Evolutionary conservation across 495 filamentous ascomycete genomes (phyloP).

Genomic region (Trichocladium uniseriatum): DNA sequence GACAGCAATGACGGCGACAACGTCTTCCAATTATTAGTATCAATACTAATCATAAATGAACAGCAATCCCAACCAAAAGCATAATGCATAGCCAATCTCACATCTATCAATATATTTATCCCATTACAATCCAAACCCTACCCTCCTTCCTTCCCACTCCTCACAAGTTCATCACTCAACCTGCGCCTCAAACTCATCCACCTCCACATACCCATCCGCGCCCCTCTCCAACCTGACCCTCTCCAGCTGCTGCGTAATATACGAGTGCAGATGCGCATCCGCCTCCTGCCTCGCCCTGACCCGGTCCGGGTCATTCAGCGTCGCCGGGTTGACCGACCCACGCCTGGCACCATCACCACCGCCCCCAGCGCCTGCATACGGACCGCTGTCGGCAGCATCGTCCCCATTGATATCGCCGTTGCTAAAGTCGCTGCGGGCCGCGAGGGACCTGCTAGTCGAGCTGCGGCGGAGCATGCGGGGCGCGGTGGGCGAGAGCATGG

Average conservation of each 20-base stretch:
- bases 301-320: constrained; percentile 27
- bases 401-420: constrained; percentile 25
- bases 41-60: no score
- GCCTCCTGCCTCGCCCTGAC: constrained; percentile 41
- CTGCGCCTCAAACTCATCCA: constrained; percentile 43
- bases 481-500: constrained; percentile 30
- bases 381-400: constrained; percentile 22
- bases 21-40: no score
- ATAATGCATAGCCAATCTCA: no score
- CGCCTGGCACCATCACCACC: constrained; percentile 19
- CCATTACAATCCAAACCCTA: not conserved
- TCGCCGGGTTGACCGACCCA: constrained; percentile 21
- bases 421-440: constrained; percentile 72
- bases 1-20: no score
- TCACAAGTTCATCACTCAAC: not conserved
- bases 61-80: no score
- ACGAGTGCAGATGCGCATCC: constrained; percentile 57
- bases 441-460: constrained; percentile 78
- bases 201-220: constrained; percentile 26
- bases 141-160: not conserved
- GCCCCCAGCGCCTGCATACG: not conserved
- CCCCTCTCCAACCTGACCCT: constrained; percentile 41
- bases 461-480: constrained; percentile 57
- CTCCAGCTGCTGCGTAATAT: constrained; percentile 62
- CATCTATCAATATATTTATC: no score